Evolutionary conservation across 495 filamentous ascomycete species (phyloP).

Genomic region (Talaromyces liani): DNA sequence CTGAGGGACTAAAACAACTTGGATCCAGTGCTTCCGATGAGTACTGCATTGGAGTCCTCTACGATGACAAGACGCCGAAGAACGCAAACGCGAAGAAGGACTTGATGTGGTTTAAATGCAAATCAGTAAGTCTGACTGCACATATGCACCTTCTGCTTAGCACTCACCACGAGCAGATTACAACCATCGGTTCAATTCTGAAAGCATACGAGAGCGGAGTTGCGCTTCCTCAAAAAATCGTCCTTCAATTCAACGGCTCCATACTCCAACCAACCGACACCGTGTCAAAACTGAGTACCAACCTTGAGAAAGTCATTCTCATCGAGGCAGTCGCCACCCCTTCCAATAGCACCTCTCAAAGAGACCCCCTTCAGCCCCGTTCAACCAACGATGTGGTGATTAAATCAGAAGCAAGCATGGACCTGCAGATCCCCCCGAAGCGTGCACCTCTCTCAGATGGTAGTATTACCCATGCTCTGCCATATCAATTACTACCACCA

Average conservation of each 20-base stretch:
- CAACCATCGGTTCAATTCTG: background rate
- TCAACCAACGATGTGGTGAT: background rate
- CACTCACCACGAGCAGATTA: background rate
- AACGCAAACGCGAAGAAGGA: background rate
- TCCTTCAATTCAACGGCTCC: background rate
- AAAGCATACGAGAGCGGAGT: background rate
- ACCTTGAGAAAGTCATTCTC: background rate
- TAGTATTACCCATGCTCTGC: background rate
- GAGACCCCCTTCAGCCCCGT: background rate
- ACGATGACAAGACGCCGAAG: background rate
- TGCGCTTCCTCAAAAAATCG: background rate
- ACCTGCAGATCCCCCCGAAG: background rate
- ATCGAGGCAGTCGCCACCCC: background rate
- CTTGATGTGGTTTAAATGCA: slow-evolving; percentile 1
- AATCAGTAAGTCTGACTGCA: background rate
- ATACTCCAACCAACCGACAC: background rate
- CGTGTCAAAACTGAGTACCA: background rate
- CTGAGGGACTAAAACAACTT: background rate
- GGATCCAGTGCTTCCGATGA: background rate
- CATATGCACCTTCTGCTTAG: background rate
- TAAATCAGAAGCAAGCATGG: background rate
- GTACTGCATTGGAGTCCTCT: background rate
- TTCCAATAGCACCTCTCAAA: background rate
- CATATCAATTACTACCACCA: background rate
- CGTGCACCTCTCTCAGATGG: background rate